Conservation (phyloP, 306 rosid genomes). For the Arachis stenosperma region DNA sequence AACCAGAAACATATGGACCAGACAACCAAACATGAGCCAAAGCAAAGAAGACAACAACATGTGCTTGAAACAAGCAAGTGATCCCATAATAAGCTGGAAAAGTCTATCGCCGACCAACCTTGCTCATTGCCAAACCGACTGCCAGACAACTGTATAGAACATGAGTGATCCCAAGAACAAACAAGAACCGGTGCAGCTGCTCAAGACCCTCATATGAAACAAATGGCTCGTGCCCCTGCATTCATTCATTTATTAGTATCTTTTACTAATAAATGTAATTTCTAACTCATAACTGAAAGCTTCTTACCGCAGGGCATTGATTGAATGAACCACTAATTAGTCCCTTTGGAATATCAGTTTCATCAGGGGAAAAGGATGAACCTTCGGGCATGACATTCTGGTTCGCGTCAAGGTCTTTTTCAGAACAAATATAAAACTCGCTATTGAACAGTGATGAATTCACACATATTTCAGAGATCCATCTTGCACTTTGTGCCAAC, state of each 20-base stretch:
- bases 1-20: conserved; percentile 12
- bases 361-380: conserved; percentile 50
- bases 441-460: conserved; percentile 79
- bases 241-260: conserved; percentile 38
- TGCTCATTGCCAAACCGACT: conserved; percentile 96
- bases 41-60: conserved; percentile 12
- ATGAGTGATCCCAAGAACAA: conserved; percentile 95
- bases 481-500: conserved; percentile 88
- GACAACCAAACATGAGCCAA: conserved; percentile 9
- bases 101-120: conserved; percentile 54
- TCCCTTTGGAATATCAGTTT: conserved; percentile 48
- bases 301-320: conserved; percentile 79
- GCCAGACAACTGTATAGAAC: conserved; percentile 89
- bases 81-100: conserved; percentile 1
- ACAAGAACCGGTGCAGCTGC: conserved; percentile 92
- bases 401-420: conserved; percentile 50
- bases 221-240: conserved; percentile 93
- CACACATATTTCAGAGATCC: conserved; percentile 92
- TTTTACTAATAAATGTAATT: background rate
- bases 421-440: conserved; percentile 73
- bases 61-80: conserved; percentile 18
- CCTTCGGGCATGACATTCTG: conserved; percentile 44
- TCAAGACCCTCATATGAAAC: conserved; percentile 96
- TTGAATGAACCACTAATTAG: conserved; percentile 41
- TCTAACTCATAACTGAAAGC: conserved; percentile 5